phyloP scores from a whole-genome alignment of 2,329 filamentous ascomycete genomes.

The Penicillium sp. region DNA sequence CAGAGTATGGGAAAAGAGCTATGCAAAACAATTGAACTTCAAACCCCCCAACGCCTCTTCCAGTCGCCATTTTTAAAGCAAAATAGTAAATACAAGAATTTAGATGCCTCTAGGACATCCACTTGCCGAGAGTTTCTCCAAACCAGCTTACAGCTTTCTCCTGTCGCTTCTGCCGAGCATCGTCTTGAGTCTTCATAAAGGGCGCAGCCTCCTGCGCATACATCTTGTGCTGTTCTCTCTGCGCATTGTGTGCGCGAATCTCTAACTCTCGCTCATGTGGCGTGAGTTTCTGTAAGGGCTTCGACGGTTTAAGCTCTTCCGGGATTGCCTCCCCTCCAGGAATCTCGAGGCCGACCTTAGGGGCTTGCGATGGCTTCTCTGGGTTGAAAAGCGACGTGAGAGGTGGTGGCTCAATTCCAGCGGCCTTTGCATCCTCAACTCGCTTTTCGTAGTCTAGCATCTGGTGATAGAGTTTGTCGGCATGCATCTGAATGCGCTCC shows the following conservation, averaged over 20 bases:
- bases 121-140: constrained; percentile 45
- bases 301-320: constrained; percentile 35
- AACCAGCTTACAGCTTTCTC: constrained; percentile 43
- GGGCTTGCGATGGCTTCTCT: constrained; percentile 20
- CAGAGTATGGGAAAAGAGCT: not conserved
- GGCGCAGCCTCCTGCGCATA: constrained; percentile 38
- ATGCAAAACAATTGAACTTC: not conserved
- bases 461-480: constrained; percentile 82
- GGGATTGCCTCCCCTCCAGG: constrained; percentile 39
- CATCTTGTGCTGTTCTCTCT: constrained; percentile 37
- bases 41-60: constrained; percentile 3
- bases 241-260: constrained; percentile 39
- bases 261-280: constrained; percentile 49
- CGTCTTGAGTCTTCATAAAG: constrained; percentile 38
- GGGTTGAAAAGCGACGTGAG: constrained; percentile 47
- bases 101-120: constrained; percentile 30
- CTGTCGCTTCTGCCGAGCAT: constrained; percentile 37
- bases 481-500: constrained; percentile 92
- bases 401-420: constrained; percentile 43
- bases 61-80: not conserved
- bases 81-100: constrained; percentile 1
- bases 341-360: constrained; percentile 28
- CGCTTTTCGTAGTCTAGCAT: constrained; percentile 78
- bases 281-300: constrained; percentile 41
- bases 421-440: constrained; percentile 58